Evolutionary conservation across 2,329 filamentous ascomycete species (phyloP).

Genomic region (Hymenoscyphus linearis): DNA sequence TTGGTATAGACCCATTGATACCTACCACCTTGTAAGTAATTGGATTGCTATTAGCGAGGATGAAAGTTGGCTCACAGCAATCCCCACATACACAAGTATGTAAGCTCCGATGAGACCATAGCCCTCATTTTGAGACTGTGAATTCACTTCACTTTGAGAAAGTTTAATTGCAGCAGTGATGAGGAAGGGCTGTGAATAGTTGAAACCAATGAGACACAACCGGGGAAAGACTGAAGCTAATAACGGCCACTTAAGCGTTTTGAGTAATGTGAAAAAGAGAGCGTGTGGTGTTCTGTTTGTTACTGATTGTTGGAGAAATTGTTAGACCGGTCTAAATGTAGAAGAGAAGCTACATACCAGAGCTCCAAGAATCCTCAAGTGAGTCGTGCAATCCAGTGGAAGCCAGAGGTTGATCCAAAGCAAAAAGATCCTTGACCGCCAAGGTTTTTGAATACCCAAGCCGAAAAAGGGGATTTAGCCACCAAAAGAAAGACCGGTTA

Average conservation of each 20-base stretch:
- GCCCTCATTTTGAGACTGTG: conserved; percentile 14
- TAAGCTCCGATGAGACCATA: conserved; percentile 22
- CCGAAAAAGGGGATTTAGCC: conserved; percentile 34
- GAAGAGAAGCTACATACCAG: neutral
- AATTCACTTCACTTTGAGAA: conserved; percentile 3
- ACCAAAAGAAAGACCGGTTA: conserved; percentile 33
- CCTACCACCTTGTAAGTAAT: neutral
- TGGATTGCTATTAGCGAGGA: conserved; percentile 21
- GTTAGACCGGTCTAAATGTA: neutral
- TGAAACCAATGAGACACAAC: conserved; percentile 23
- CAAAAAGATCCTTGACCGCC: conserved; percentile 28
- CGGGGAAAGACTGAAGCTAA: conserved; percentile 19
- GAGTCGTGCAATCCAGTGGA: neutral
- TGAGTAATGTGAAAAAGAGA: conserved; percentile 13
- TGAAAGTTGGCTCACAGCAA: conserved; percentile 13
- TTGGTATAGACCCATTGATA: conserved; percentile 5
- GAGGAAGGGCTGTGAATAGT: conserved; percentile 23
- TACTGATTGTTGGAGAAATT: neutral
- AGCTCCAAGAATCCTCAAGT: neutral
- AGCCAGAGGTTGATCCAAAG: conserved; percentile 9
- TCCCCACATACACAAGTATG: conserved; percentile 21
- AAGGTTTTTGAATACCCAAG: conserved; percentile 31
- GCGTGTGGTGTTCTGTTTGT: conserved; percentile 11
- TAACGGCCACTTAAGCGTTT: conserved; percentile 16
- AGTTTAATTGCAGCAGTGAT: conserved; percentile 15